Percentiles rank a stretch among this genome's conserved stretches.
phyloP scores from a whole-genome alignment of 257 asterid species.

The Ehretia macrophylla region DNA sequence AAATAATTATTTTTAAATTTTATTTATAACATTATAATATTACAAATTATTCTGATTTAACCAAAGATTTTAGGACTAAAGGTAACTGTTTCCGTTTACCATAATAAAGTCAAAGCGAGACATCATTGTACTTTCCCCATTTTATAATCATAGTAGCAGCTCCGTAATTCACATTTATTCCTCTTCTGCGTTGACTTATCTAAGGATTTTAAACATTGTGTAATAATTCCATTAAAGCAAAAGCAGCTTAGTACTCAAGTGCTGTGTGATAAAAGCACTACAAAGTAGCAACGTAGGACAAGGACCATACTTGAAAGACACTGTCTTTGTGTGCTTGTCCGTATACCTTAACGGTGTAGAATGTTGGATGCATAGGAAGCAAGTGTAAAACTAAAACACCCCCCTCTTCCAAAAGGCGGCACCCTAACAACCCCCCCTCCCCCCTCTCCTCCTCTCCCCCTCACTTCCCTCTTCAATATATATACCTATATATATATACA shows the following conservation, averaged over 20 bases:
- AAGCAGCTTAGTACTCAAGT: neutral
- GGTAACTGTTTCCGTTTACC: neutral
- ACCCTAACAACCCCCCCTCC: constrained; percentile 8
- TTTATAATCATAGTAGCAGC: no score
- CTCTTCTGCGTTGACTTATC: neutral
- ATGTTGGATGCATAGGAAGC: constrained; percentile 47
- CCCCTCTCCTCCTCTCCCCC: neutral
- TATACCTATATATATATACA: no score
- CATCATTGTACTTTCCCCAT: neutral
- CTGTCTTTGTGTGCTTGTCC: constrained; percentile 1
- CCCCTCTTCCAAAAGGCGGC: constrained; percentile 34
- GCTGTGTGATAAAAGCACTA: neutral
- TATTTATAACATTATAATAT: no score
- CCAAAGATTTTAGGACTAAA: no score
- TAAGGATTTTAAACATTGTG: neutral
- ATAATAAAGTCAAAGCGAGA: neutral
- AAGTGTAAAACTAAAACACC: constrained; percentile 1
- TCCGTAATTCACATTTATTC: neutral
- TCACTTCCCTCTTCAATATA: neutral
- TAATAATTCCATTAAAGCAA: neutral
- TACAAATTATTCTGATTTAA: no score
- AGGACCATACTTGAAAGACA: neutral
- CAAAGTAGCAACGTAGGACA: neutral
- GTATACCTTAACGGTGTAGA: constrained; percentile 18
- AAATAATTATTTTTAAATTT: no score